These are phyloP conservation scores for Penicillium sp. DNA, from an alignment of 2,329 filamentous ascomycete species.

Conservation along the genomic window DNA sequence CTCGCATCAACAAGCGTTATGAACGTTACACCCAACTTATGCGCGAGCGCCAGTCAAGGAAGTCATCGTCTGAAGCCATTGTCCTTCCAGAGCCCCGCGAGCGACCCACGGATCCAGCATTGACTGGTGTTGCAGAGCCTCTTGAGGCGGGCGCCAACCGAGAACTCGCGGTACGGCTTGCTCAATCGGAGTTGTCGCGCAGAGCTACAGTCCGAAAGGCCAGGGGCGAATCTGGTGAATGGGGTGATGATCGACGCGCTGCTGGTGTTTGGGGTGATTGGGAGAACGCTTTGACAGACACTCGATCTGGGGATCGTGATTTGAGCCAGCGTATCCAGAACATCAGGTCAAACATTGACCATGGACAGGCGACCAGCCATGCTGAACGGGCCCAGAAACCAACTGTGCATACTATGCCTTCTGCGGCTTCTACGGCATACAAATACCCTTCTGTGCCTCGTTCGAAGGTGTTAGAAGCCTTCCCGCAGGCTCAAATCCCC, in stretches of 20 bases:
- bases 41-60: slow-evolving; percentile 42
- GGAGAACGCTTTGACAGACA: slow-evolving; percentile 42
- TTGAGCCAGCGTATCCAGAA: slow-evolving; percentile 50
- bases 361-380: slow-evolving; percentile 10
- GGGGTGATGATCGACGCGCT: slow-evolving; percentile 49
- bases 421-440: slow-evolving; percentile 29
- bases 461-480: slow-evolving; percentile 26
- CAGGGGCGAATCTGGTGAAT: slow-evolving; percentile 51
- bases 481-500: slow-evolving; percentile 17
- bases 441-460: slow-evolving; percentile 43
- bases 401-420: slow-evolving; percentile 9
- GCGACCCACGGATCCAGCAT: slow-evolving; percentile 50
- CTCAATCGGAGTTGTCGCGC: slow-evolving; percentile 63
- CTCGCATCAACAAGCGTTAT: slow-evolving; percentile 65
- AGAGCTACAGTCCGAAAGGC: slow-evolving; percentile 58
- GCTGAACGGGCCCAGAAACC: slow-evolving; percentile 10
- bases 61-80: slow-evolving; percentile 21
- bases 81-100: slow-evolving; percentile 14
- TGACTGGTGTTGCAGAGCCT: slow-evolving; percentile 54
- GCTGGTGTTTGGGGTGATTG: slow-evolving; percentile 51
- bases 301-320: slow-evolving; percentile 37
- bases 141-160: slow-evolving; percentile 66
- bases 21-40: slow-evolving; percentile 58
- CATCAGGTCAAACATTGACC: slow-evolving; percentile 41
- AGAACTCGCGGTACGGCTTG: slow-evolving; percentile 70